Conservation (phyloP, 2,329 filamentous ascomycete species). For the Colletotrichum caudatum region DNA sequence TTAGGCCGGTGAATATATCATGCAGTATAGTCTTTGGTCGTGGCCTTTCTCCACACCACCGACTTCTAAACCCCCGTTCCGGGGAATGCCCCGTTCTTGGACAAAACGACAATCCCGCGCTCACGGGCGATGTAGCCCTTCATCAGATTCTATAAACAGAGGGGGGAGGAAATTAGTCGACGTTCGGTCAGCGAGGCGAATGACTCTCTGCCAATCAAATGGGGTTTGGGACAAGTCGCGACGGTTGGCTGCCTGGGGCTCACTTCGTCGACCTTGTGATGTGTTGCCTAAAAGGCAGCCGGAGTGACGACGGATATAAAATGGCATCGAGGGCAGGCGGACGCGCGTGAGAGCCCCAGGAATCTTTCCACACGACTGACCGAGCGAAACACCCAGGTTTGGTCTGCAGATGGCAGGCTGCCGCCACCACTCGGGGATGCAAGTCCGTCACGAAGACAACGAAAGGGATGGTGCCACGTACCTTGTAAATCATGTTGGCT, state of each 20-base stretch:
- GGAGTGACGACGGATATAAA: constrained; percentile 11
- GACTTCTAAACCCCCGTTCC: constrained; percentile 77
- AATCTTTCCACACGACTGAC: not conserved
- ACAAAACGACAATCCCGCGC: constrained; percentile 89
- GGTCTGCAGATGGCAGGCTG: constrained; percentile 6
- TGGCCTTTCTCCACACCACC: constrained; percentile 3
- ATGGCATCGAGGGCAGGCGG: not conserved
- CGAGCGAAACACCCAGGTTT: constrained; percentile 1
- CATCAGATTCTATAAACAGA: constrained; percentile 80
- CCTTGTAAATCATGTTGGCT: constrained; percentile 99
- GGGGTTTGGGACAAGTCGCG: not conserved
- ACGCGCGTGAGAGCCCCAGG: not conserved
- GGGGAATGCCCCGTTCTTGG: constrained; percentile 93
- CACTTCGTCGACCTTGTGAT: constrained; percentile 5
- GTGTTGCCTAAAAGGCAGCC: constrained; percentile 26
- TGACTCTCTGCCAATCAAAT: not conserved
- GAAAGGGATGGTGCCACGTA: constrained; percentile 56
- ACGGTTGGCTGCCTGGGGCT: constrained; percentile 11
- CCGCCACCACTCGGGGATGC: constrained; percentile 5
- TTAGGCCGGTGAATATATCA: constrained; percentile 7
- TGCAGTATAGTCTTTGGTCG: not conserved
- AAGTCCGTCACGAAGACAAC: constrained; percentile 4
- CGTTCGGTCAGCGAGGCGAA: constrained; percentile 40
- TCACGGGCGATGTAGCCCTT: constrained; percentile 98
- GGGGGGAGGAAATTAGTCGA: constrained; percentile 48